Evolutionary conservation across 2,329 filamentous ascomycete species (phyloP).

Genomic region (Fusarium albosuccineum): DNA sequence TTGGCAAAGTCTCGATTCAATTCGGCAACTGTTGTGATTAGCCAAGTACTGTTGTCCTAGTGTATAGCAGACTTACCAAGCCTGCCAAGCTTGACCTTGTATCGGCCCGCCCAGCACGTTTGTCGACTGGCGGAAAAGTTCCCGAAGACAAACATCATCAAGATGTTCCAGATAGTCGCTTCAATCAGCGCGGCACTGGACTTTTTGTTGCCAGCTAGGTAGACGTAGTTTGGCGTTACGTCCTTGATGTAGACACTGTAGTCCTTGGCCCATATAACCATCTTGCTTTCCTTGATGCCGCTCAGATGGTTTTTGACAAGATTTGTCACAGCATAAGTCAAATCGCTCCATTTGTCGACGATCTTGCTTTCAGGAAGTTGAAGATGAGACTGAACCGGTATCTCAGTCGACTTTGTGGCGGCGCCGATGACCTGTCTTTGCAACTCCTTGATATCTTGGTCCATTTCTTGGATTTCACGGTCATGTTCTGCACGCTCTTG

Average conservation of each 20-base stretch:
- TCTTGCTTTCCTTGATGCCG: background rate
- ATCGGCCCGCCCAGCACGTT: background rate
- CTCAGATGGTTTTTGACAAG: background rate
- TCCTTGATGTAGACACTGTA: background rate
- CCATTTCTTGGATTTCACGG: background rate
- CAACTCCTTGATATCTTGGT: too few relatives aligned
- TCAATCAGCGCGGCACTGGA: background rate
- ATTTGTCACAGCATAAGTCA: background rate
- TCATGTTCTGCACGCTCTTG: background rate
- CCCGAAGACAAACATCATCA: background rate
- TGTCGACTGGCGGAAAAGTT: background rate
- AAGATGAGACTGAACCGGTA: background rate
- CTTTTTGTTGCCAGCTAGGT: background rate
- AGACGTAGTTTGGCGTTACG: background rate
- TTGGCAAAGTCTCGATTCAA: too few relatives aligned
- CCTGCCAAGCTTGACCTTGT: background rate
- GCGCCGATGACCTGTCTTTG: too few relatives aligned
- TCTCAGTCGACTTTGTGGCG: background rate
- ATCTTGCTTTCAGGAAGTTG: constrained; percentile 6
- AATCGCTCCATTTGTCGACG: background rate
- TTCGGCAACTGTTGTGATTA: too few relatives aligned
- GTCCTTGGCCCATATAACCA: background rate
- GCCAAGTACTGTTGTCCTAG: too few relatives aligned
- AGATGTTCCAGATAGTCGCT: background rate
- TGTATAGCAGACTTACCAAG: too few relatives aligned